Conservation (phyloP, 257 asterid species). For the Fraxinus americana region DNA sequence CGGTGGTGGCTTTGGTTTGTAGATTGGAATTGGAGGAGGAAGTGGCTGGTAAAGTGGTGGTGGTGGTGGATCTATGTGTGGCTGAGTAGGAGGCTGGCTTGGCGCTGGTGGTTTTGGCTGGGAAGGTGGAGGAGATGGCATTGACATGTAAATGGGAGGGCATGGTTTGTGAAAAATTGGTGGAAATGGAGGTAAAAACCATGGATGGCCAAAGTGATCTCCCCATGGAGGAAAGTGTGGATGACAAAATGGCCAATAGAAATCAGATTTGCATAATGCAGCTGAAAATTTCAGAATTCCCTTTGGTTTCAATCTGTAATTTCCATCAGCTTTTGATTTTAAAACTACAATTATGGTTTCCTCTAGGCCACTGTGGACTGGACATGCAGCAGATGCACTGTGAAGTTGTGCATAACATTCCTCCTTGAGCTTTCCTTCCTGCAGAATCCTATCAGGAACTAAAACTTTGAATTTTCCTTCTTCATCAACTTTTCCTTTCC, state of each 20-base stretch:
- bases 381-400: constrained; percentile 65
- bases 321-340: background rate
- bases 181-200: constrained; percentile 1
- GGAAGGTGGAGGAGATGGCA: background rate
- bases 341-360: constrained; percentile 37
- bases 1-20: constrained; percentile 1
- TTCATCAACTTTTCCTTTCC: constrained; percentile 53
- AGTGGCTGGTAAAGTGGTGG: background rate
- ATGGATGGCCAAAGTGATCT: constrained; percentile 6
- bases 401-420: constrained; percentile 89
- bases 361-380: constrained; percentile 61
- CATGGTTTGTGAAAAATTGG: constrained; percentile 5
- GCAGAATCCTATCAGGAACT: constrained; percentile 45
- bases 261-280: background rate
- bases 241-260: constrained; percentile 1
- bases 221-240: constrained; percentile 5
- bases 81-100: background rate
- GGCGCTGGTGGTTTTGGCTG: background rate
- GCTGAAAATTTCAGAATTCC: background rate
- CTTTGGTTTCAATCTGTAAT: background rate
- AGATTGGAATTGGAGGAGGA: background rate
- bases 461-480: constrained; percentile 70
- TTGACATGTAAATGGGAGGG: constrained; percentile 14
- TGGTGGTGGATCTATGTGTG: background rate
- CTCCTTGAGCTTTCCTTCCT: constrained; percentile 53